Evolutionary conservation across 2,329 filamentous ascomycete species (phyloP), one percentile per base, ranked within the genome.

Genomic region (Dissoconium aciculare): DNA sequence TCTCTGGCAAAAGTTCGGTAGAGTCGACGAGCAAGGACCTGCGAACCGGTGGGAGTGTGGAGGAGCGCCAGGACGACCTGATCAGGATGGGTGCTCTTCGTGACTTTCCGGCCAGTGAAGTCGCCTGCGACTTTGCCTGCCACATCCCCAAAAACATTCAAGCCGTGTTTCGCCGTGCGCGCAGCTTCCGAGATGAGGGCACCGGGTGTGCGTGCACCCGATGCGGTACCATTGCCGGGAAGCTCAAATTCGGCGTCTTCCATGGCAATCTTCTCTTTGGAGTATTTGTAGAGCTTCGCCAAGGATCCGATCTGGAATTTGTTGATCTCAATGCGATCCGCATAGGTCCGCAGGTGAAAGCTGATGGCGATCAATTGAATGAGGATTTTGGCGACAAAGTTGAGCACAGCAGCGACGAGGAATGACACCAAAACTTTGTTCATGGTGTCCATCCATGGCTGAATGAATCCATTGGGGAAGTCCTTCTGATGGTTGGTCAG

Each of bases 281-380:
- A 79, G 40, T 63, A 77, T 8, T 60, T 60, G 51, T 77, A 77
- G 5, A 79, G 54, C 51, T 78, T 78, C 5, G 66, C 64, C 42
- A 78, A 52, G 43, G 67, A 71, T 8, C 66, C 72, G 35, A 93
- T 84, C 49, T 91, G 80, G 40, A 85, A 83, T 52, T 92, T 92
- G 63, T 93, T 92, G 54, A 87, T 67, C 38, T 89, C 82, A 45
- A 94, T 94, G 11, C 87, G 68, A 44, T 87, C 82, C 14, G 81
- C 75, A 48, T 95, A 95, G 0, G 87, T 94, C 26, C 87, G 71
- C 35, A 81, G 64, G 53, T 95, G 87, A 56, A 95, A 95, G 38
- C 78, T 84, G 35, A 85, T 85, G 17, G 87, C 85, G 43, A 95
- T 92, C 58, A 92, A 76, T 50, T 94, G 85, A 33, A 94, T 92